Conservation (phyloP, 2,329 filamentous ascomycete genomes). For the Fusarium secorum region DNA sequence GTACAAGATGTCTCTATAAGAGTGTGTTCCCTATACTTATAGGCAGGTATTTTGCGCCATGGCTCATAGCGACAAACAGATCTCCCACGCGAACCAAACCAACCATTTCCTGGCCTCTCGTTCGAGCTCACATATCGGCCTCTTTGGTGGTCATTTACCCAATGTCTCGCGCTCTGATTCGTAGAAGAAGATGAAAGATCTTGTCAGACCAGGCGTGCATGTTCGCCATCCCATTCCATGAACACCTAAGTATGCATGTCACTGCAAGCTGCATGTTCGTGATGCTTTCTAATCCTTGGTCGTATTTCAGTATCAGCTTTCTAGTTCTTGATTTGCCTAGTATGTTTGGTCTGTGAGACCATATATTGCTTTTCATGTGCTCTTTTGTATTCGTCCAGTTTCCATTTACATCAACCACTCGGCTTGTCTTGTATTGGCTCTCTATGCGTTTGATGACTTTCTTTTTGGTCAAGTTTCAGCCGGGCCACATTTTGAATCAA, state of each 20-base stretch:
- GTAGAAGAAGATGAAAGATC: background rate
- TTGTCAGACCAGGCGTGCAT: background rate
- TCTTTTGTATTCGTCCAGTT: background rate
- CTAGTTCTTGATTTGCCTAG: background rate
- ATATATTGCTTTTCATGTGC: constrained; percentile 21
- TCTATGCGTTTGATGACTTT: background rate
- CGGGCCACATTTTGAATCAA: background rate
- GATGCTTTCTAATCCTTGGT: background rate
- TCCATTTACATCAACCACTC: background rate
- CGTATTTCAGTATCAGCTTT: background rate
- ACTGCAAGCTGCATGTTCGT: background rate
- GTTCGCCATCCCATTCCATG: background rate
- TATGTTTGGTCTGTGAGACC: background rate
- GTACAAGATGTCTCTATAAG: background rate
- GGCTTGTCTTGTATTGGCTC: background rate
- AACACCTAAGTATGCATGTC: background rate
- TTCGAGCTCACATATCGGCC: background rate
- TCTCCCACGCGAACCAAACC: background rate
- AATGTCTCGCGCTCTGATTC: background rate
- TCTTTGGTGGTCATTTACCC: background rate
- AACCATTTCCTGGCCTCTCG: background rate
- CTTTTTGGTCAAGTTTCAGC: background rate
- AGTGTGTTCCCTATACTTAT: background rate
- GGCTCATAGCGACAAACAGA: constrained; percentile 15
- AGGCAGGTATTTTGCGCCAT: background rate